Conservation (phyloP, 1,284 basidiomycete species). For the Mycena sp. region DNA sequence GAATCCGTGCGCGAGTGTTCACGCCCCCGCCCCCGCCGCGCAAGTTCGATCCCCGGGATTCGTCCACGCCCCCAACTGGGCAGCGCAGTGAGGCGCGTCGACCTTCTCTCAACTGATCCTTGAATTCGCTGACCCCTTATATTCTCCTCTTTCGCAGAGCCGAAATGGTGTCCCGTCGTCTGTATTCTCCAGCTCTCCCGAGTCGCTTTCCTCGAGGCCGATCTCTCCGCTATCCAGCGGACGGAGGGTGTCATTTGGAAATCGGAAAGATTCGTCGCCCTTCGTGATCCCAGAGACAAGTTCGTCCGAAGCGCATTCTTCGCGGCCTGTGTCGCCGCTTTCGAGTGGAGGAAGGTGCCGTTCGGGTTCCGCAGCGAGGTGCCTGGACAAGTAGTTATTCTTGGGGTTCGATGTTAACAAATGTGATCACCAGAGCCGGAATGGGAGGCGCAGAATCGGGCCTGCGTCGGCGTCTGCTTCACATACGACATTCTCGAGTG, state of each 20-base stretch:
- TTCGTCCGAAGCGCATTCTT: conserved; percentile 15
- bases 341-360: conserved; percentile 20
- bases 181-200: conserved; percentile 24
- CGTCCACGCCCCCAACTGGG: conserved; percentile 13
- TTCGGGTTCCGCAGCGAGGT: conserved; percentile 27
- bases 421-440: conserved; percentile 15
- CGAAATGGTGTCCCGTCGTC: conserved; percentile 13
- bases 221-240: conserved; percentile 25
- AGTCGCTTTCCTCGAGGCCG: conserved; percentile 20
- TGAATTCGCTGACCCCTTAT: not conserved
- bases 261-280: conserved; percentile 52
- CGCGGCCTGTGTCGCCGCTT: not conserved
- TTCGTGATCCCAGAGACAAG: conserved; percentile 27
- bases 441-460: conserved; percentile 9
- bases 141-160: conserved; percentile 6
- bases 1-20: conserved; percentile 48
- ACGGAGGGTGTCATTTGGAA: conserved; percentile 67
- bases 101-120: not conserved
- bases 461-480: conserved; percentile 22
- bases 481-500: conserved; percentile 11
- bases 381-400: not conserved
- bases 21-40: conserved; percentile 46
- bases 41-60: conserved; percentile 18
- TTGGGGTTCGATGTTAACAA: not conserved
- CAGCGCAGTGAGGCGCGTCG: conserved; percentile 33